Evolutionary conservation across 2,329 filamentous ascomycete species (phyloP), one percentile per base, ranked within the genome.

Genomic region (Xylaria sp.): DNA sequence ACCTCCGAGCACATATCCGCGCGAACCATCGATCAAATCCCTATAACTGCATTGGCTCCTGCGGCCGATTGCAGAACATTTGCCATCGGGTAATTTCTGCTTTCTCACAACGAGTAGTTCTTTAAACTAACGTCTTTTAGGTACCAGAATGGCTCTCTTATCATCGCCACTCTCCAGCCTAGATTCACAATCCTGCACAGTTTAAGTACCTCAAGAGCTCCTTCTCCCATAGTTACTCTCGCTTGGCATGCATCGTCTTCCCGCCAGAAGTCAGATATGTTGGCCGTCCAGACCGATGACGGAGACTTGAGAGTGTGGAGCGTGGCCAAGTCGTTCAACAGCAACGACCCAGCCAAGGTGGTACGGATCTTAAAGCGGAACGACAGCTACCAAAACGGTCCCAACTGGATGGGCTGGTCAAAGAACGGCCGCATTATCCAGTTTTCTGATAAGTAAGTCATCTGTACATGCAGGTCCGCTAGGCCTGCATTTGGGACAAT

Each of bases 351-450:
- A 20, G 94, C 94, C 44, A 95, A 94, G 77, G 92, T 98, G 8
- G 97, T 98, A 69, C 88, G 96, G 71, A 91, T 97, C 34, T 83
- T 99, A 58, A 95, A 93, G 79, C 88, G 92, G 75, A 90, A 90
- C 8, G 94, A 97, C 70, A 90, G 90, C 73, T 90, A 88, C 73
- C 84, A 89, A 41, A 83, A 89, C 2, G 94, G 94, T 1, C 91
- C 93, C 46, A 97, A 97, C 79, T 99, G 96, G 96, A 94, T 98
- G 85, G 92, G 90, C 23, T 99, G 96, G 96, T 98, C 96, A 0
- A 98, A 98, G 82, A 98, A 97, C 83, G 96, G 96, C 48, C 92
- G 94, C 73, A 94, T 99, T 73, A 90, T 99, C 72, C 96, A 99
- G 81, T 94, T 90, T 81, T 92, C 93, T 5, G 94, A 98, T 81